These are phyloP conservation scores for Corylus heterophylla DNA, from an alignment of 306 rosid genomes.

Conservation along the genomic window DNA sequence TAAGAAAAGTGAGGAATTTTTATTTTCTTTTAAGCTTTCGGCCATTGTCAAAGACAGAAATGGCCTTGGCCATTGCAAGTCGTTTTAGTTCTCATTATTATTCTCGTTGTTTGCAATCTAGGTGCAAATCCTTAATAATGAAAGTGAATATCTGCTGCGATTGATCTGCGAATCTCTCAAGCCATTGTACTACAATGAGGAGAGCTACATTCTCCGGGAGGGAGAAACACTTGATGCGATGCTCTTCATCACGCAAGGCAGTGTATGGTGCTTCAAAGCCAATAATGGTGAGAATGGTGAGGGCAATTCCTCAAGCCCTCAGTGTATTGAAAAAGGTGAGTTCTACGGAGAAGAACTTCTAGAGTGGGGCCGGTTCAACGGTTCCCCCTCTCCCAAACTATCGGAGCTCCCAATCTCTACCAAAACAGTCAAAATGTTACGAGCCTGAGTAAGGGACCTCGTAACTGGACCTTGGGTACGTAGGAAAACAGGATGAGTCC, in stretches of 20 bases:
- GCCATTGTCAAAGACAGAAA: rapidly evolving
- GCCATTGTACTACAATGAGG: conserved; percentile 40
- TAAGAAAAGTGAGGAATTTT: background rate
- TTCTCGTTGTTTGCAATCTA: background rate
- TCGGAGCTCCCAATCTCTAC: conserved; percentile 27
- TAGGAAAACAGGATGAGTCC: no score
- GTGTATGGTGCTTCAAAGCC: conserved; percentile 30
- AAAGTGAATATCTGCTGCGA: background rate
- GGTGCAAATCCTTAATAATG: background rate
- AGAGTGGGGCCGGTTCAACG: conserved; percentile 40
- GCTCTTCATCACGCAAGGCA: conserved; percentile 54
- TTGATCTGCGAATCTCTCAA: conserved; percentile 45
- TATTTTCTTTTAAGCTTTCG: background rate
- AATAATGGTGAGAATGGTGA: background rate
- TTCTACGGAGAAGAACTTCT: conserved; percentile 92
- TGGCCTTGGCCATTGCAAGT: no score
- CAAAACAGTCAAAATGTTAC: conserved; percentile 33
- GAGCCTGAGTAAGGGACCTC: no score
- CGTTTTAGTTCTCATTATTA: no score
- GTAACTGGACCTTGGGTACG: no score
- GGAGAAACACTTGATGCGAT: conserved; percentile 55
- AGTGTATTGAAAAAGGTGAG: conserved; percentile 55
- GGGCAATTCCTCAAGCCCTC: background rate
- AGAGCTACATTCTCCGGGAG: conserved; percentile 34
- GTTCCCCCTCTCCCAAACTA: conserved; percentile 27